A percentile compares a stretch with the other conserved stretches of the same genome.
phyloP scores from a whole-genome alignment of 2,329 filamentous ascomycete genomes.

The Helicocarpus griseus region DNA sequence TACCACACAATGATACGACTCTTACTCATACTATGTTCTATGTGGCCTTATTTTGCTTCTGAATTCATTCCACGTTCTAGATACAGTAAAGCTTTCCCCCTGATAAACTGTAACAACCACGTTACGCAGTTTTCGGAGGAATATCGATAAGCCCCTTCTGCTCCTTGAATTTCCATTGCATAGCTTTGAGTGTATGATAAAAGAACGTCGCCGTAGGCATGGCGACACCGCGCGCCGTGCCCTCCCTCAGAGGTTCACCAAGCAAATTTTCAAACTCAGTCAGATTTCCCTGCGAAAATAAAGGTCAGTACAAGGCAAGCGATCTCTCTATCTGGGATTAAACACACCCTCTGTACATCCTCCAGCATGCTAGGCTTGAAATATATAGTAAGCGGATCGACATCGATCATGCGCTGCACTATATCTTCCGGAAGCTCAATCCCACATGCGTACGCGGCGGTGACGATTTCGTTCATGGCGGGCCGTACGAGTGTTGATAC shows the following conservation, averaged over 20 bases:
- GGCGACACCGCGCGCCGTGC: neutral
- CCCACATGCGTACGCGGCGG: neutral
- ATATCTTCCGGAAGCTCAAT: neutral
- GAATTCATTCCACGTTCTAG: too few relatives aligned
- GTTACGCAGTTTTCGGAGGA: neutral
- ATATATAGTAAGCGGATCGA: neutral
- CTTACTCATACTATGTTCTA: too few relatives aligned
- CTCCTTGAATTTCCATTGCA: neutral
- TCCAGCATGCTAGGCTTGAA: conserved; percentile 1
- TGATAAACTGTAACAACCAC: too few relatives aligned
- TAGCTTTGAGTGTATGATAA: neutral
- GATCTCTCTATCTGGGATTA: too few relatives aligned
- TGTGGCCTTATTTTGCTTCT: too few relatives aligned
- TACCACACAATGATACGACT: too few relatives aligned
- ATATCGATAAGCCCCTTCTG: neutral
- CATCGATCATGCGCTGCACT: neutral
- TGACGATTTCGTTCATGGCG: neutral
- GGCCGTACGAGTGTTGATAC: neutral
- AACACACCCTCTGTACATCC: too few relatives aligned
- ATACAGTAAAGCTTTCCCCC: too few relatives aligned
- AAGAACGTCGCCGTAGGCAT: neutral
- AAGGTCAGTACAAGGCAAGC: too few relatives aligned
- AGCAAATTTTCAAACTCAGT: neutral
- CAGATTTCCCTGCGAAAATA: conserved; percentile 2
- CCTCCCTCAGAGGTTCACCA: neutral